Base-by-base conservation (phyloP, 139 green algal species). In the Closterium sp. region DNA sequence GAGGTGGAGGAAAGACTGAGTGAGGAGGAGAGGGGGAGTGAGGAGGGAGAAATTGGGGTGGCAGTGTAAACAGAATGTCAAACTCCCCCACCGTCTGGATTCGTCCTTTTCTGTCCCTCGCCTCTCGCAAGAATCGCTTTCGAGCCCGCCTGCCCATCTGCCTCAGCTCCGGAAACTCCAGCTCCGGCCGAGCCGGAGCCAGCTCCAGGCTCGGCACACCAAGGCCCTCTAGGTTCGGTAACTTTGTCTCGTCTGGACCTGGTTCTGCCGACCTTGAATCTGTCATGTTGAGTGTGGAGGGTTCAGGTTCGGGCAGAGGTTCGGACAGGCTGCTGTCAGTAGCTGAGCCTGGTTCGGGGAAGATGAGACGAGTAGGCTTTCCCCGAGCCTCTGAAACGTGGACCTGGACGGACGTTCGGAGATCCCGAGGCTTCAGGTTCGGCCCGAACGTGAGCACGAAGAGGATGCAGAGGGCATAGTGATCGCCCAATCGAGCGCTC, bases 11-110 rank as follows among this genome's bases (percentile, higher is more conserved):
- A 27, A 79, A 13, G 50, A 70, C 5, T 50, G 38, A 50, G 32
- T 38, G 45, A 70, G 45, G 45, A 70, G 62, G 62, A 62, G 42
- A 62, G 42, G 42, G 42, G 5, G 42, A 62, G 42, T 62, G 42
- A 62, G 42, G 42, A 79, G 62, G 62, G 31, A 42, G 31, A 85
- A 17, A 50, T 9, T 17, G n/a, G 10, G 10, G 29, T 3, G 88
- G 89, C 31, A 91, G 89, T 17, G 62, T 27, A 29, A 92, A 92
- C 1, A 92, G 70, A 27, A 92, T 11, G 19, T 92, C 90, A 90
- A 92, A 92, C 86, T 92, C 90, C 28, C 90, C 90, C 28, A 92
- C 70, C 4, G 90, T 92, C 32, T 62, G 90, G 22, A 50, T 92
- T 32, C 32, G 90, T 27, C 42, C 86, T 24, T 31, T 88, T 84